Conservation (phyloP, 441 rosid genomes). For the Erodium texanum region DNA sequence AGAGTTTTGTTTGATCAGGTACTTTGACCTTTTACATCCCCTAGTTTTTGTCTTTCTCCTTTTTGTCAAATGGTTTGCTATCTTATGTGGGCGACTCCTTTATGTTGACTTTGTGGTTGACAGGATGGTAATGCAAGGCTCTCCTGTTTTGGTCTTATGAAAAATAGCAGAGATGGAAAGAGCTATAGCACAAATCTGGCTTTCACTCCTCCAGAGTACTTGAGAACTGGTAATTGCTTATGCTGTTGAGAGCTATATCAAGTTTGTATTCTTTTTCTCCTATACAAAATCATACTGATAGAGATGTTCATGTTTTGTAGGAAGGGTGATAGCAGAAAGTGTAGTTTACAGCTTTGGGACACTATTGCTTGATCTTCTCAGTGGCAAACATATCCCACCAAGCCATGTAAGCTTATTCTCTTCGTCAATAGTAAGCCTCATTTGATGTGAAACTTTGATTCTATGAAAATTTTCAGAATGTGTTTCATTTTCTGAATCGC, state of each 20-base stretch:
- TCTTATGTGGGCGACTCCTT: slow-evolving; percentile 17
- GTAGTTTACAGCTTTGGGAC: slow-evolving; percentile 96
- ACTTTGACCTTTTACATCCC: slow-evolving; percentile 18
- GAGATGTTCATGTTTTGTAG: slow-evolving; percentile 33
- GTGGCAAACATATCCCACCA: slow-evolving; percentile 46
- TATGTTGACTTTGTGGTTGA: slow-evolving; percentile 21
- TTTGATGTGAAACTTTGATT: slow-evolving; percentile 1
- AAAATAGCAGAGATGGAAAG: slow-evolving; percentile 95
- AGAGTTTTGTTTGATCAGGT: slow-evolving; percentile 93
- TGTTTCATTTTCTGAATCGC: too few species aligned
- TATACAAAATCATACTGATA: slow-evolving; percentile 13
- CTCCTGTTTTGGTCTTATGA: slow-evolving; percentile 96
- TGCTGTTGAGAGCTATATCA: background rate
- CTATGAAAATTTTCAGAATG: background rate
- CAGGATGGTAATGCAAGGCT: slow-evolving; percentile 94
- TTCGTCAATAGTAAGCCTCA: slow-evolving; percentile 15
- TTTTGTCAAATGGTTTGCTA: slow-evolving; percentile 1
- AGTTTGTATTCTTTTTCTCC: background rate
- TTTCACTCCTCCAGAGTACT: slow-evolving; percentile 92
- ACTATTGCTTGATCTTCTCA: slow-evolving; percentile 87
- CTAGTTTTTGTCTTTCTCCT: slow-evolving; percentile 3
- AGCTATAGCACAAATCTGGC: slow-evolving; percentile 97
- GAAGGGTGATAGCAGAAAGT: slow-evolving; percentile 85
- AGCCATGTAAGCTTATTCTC: slow-evolving; percentile 59
- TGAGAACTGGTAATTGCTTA: slow-evolving; percentile 64